Conservation (phyloP, 257 asterid genomes). For the Gentiana dahurica region DNA sequence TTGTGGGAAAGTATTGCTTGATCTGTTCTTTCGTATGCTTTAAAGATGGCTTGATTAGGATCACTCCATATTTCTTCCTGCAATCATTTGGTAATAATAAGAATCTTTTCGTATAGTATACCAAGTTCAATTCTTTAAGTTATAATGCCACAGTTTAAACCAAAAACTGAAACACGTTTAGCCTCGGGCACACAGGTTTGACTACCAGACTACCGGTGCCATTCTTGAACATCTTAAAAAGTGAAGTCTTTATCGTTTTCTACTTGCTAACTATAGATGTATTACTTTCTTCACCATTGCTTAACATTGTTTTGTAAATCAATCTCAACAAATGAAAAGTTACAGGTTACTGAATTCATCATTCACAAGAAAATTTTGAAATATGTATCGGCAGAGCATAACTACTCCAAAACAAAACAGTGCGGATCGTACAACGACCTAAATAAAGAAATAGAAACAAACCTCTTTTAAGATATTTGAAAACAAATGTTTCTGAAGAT, state of each 20-base stretch:
- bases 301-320: too few species aligned
- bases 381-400: too few species aligned
- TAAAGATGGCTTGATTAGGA: conserved; percentile 48
- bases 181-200: neutral
- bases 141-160: neutral
- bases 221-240: too few species aligned
- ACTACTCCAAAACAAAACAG: too few species aligned
- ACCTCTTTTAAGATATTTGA: conserved; percentile 86
- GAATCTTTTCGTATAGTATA: neutral
- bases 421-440: too few species aligned
- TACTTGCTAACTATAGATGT: too few species aligned
- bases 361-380: too few species aligned
- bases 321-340: too few species aligned
- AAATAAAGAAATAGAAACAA: conserved; percentile 9
- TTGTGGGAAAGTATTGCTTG: conserved; percentile 71
- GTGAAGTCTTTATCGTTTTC: too few species aligned
- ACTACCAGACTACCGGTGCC: neutral
- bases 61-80: conserved; percentile 79
- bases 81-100: conserved; percentile 9
- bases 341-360: too few species aligned
- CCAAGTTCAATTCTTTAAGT: neutral
- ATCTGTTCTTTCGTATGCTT: conserved; percentile 81
- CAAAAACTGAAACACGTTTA: neutral
- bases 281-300: too few species aligned
- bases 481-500: conserved; percentile 79